Evolutionary conservation across 2,329 filamentous ascomycete species (phyloP).

Genomic region (Alternaria brassicae): DNA sequence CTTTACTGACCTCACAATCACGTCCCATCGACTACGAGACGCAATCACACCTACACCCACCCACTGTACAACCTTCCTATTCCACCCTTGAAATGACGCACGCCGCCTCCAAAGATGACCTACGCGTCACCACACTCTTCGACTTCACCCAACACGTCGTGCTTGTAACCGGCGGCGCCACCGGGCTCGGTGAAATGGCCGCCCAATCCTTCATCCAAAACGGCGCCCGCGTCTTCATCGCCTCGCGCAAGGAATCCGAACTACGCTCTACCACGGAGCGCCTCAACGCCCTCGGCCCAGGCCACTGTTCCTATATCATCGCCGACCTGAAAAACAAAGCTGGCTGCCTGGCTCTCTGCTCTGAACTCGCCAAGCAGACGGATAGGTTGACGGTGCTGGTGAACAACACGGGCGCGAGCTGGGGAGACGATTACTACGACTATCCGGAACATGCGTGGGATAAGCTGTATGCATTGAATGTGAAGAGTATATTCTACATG

Average conservation of each 20-base stretch:
- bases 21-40: too few relatives aligned
- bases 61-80: neutral
- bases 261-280: slow-evolving; percentile 56
- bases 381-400: slow-evolving; percentile 57
- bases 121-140: slow-evolving; percentile 46
- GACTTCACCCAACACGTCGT: slow-evolving; percentile 51
- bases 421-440: slow-evolving; percentile 64
- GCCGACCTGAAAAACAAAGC: slow-evolving; percentile 62
- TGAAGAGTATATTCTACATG: slow-evolving; percentile 61
- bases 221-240: slow-evolving; percentile 61
- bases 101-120: slow-evolving; percentile 42
- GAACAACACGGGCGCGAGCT: slow-evolving; percentile 63
- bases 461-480: slow-evolving; percentile 63
- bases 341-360: slow-evolving; percentile 57
- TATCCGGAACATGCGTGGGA: slow-evolving; percentile 66
- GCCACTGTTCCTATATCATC: slow-evolving; percentile 59
- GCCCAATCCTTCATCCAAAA: slow-evolving; percentile 62
- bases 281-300: slow-evolving; percentile 60
- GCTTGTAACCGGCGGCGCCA: slow-evolving; percentile 60
- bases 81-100: slow-evolving; percentile 34
- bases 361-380: slow-evolving; percentile 56
- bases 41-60: neutral
- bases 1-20: neutral
- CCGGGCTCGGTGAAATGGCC: slow-evolving; percentile 63
- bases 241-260: slow-evolving; percentile 60